These are phyloP conservation scores for Elongisporangium undulatum DNA, from an alignment of 352 stramenopile genomes.

Conservation along the genomic window DNA sequence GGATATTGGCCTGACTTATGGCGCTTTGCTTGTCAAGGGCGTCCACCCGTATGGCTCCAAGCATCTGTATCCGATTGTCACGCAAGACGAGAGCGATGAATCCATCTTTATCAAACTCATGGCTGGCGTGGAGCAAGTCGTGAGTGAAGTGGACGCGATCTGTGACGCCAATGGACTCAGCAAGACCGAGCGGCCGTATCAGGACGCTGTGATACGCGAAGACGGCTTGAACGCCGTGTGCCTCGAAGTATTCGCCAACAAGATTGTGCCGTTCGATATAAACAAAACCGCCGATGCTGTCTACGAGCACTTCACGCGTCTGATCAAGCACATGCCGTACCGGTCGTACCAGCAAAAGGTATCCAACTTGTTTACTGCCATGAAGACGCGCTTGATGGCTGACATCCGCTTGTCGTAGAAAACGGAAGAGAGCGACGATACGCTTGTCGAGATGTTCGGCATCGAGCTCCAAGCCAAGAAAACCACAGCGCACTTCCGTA, in stretches of 20 bases:
- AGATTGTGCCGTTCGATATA: slow-evolving; percentile 46
- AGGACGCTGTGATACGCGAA: slow-evolving; percentile 39
- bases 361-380: slow-evolving; percentile 2
- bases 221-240: slow-evolving; percentile 21
- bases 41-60: not conserved
- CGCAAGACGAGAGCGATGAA: slow-evolving; percentile 26
- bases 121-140: slow-evolving; percentile 30
- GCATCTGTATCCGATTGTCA: not conserved
- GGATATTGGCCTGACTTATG: no score
- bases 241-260: slow-evolving; percentile 58
- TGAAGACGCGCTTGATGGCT: no score
- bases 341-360: slow-evolving; percentile 51
- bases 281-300: slow-evolving; percentile 30
- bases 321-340: slow-evolving; percentile 52
- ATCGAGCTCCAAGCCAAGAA: slow-evolving; percentile 40
- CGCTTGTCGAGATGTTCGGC: slow-evolving; percentile 47
- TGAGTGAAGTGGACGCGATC: slow-evolving; percentile 40
- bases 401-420: slow-evolving; percentile 19
- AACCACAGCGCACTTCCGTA: slow-evolving; percentile 41
- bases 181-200: slow-evolving; percentile 42
- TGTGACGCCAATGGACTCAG: slow-evolving; percentile 46
- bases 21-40: no score
- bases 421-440: slow-evolving; percentile 36
- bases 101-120: slow-evolving; percentile 43
- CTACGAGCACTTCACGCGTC: slow-evolving; percentile 49